Evolutionary conservation across 176 grass and related monocot genomes (phyloP), one percentile per base, ranked within the genome.

Genomic region (Rhynchospora pubera): DNA sequence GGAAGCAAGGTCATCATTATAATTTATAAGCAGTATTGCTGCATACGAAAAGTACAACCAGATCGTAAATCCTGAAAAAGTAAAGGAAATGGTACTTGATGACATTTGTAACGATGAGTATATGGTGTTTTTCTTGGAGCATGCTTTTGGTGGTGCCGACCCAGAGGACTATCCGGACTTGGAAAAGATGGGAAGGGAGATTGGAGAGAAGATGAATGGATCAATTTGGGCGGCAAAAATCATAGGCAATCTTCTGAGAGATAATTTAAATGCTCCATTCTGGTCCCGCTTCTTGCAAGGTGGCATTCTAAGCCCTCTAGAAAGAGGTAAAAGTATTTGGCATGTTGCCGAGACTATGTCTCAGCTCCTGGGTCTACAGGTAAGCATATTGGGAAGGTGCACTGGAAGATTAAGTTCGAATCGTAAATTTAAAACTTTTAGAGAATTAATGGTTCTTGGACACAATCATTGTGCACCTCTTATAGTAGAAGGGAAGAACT

Each of bases 61-160:
- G 9, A 64, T 64, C 12, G 8, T 30, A 64, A 13, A 30, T 26
- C 8, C 23, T 4, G 23, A 23, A 9, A 5, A 4, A 64, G 10
- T 39, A 8, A 0, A 26, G 10, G 23, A 84, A 60, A 84, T 91
- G 8, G 13, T 11, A 19, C 57, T 90, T 0, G 78, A 50, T 0
- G 8, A 7, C 0, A 23, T 90, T 43, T 64, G 76, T 2, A 21
- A 46, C 15, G 88, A 81, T 22, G 81, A 67, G 1, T 77, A 77
- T 12, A 83, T 83, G 75, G 76, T 75, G 5, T 84, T 89, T 43
- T 91, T 91, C 65, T 84, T 75, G 81, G 44, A 42, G 56, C 1
- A 51, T 3, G 58, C 76, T 16, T 89, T 91, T 23, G 90, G 90
- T 9, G 82, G 81, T 65, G 7, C 65, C 0, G 85, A 90, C 42